Conservation (phyloP, 805 yeast species). For the Metschnikowia reukaufii region DNA sequence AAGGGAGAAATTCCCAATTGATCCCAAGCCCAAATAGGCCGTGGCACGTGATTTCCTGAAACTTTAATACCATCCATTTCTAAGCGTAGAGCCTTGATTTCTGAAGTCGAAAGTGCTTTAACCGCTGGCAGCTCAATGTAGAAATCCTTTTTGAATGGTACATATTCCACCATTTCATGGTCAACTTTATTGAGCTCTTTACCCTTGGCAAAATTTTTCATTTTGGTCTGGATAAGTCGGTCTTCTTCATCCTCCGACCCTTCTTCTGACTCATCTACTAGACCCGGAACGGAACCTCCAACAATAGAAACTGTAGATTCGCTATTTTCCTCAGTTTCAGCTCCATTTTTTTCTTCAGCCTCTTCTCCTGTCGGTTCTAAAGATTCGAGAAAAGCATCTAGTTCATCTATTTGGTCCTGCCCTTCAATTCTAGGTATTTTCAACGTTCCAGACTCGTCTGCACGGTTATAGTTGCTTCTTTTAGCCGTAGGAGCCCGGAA, state of each 20-base stretch:
- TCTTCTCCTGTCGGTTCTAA: constrained; percentile 6
- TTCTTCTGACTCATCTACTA: constrained; percentile 6
- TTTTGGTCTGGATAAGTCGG: constrained; percentile 35
- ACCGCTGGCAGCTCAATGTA: constrained; percentile 62
- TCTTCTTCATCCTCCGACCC: constrained; percentile 28
- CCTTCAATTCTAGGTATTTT: not conserved
- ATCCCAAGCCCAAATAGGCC: constrained; percentile 75
- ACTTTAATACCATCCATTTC: constrained; percentile 65
- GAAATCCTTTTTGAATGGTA: constrained; percentile 59
- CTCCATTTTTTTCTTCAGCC: not conserved
- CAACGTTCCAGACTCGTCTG: not conserved
- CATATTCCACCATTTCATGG: constrained; percentile 45
- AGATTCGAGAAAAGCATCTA: constrained; percentile 25
- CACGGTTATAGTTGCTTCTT: constrained; percentile 13
- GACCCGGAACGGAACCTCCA: not conserved
- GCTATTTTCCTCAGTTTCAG: not conserved
- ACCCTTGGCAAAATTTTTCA: constrained; percentile 45
- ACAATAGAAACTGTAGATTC: not conserved
- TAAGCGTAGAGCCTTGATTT: constrained; percentile 54
- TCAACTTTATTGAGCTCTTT: constrained; percentile 52
- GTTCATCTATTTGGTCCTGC: constrained; percentile 22
- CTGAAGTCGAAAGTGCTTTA: constrained; percentile 47
- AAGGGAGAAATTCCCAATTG: constrained; percentile 74
- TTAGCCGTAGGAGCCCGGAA: constrained; percentile 24
- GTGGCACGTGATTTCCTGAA: constrained; percentile 55